phyloP scores from a whole-genome alignment of 2,329 filamentous ascomycete species.

The Allantophomopsis cytisporea region DNA sequence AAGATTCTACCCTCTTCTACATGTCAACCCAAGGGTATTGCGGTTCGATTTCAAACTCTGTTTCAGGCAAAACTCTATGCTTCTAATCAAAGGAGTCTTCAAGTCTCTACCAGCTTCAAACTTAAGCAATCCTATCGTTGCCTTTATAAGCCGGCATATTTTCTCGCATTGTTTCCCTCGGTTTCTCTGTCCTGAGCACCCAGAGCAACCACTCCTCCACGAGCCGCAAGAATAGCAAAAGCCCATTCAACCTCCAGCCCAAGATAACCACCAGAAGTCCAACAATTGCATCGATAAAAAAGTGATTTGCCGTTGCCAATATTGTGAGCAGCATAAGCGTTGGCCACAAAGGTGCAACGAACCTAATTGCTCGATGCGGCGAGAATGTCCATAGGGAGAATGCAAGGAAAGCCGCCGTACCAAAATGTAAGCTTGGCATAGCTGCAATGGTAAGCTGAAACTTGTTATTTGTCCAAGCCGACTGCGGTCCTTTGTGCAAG shows the following conservation, averaged over 20 bases:
- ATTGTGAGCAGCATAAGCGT: slow-evolving; percentile 26
- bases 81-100: too few relatives aligned
- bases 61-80: too few relatives aligned
- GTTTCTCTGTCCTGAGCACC: not conserved
- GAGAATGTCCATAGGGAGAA: slow-evolving; percentile 22
- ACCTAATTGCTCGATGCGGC: slow-evolving; percentile 22
- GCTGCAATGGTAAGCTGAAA: slow-evolving; percentile 33
- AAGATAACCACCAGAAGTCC: slow-evolving; percentile 20
- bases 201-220: not conserved
- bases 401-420: slow-evolving; percentile 23
- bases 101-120: too few relatives aligned
- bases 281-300: slow-evolving; percentile 21
- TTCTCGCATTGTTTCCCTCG: not conserved
- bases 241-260: slow-evolving; percentile 17
- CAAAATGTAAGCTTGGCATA: slow-evolving; percentile 34
- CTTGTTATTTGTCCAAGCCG: slow-evolving; percentile 27
- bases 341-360: slow-evolving; percentile 27
- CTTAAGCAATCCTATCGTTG: too few relatives aligned
- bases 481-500: slow-evolving; percentile 20
- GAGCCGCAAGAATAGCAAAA: not conserved
- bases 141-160: too few relatives aligned
- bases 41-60: too few relatives aligned
- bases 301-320: slow-evolving; percentile 26
- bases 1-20: too few relatives aligned
- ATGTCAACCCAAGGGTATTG: too few relatives aligned